phyloP scores from a whole-genome alignment of 495 filamentous ascomycete species.

The Aspergillus biplanus region DNA sequence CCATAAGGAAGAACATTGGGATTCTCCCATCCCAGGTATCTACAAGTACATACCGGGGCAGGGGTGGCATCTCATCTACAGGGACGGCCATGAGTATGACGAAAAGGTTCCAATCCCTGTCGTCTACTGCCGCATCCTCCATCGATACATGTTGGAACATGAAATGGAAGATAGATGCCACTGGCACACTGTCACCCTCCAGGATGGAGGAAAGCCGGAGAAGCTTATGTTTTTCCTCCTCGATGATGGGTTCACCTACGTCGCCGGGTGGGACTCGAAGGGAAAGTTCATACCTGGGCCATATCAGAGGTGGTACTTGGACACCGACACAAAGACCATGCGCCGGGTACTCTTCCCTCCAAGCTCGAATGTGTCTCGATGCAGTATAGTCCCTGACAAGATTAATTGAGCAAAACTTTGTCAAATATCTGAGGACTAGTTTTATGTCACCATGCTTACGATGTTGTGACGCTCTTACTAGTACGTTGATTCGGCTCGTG shows the following conservation, averaged over 20 bases:
- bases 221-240: slow-evolving; percentile 48
- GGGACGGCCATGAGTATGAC: slow-evolving; percentile 40
- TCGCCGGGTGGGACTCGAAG: slow-evolving; percentile 49
- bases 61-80: slow-evolving; percentile 49
- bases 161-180: slow-evolving; percentile 49
- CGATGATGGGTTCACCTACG: slow-evolving; percentile 48
- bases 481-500: too few species aligned
- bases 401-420: slow-evolving; percentile 26
- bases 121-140: slow-evolving; percentile 52
- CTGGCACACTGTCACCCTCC: slow-evolving; percentile 41
- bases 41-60: slow-evolving; percentile 49
- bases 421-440: neutral
- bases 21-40: slow-evolving; percentile 48
- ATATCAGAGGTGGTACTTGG: slow-evolving; percentile 49
- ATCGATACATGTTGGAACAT: slow-evolving; percentile 49
- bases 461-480: neutral
- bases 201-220: slow-evolving; percentile 40
- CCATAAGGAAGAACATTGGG: slow-evolving; percentile 49
- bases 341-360: slow-evolving; percentile 43
- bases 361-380: slow-evolving; percentile 46
- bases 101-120: slow-evolving; percentile 45
- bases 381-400: slow-evolving; percentile 43
- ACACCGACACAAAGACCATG: slow-evolving; percentile 44
- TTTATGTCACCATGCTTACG: neutral
- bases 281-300: slow-evolving; percentile 50